Conservation (phyloP, 352 stramenopile species). For the Phytopythium sindhum region DNA sequence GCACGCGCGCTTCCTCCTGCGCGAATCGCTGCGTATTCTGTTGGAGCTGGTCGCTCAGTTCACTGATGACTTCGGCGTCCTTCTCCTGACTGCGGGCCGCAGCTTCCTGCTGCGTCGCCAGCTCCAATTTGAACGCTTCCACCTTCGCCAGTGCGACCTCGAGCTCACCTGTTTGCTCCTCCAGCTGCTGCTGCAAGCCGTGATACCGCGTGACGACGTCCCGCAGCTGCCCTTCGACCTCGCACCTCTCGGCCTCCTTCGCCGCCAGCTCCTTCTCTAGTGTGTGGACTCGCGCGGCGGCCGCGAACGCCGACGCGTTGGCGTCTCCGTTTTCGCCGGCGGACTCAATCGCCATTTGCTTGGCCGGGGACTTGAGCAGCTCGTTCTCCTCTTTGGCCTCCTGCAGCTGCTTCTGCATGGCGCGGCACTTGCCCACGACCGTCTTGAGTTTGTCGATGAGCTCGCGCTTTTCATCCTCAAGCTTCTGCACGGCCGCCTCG, state of each 20-base stretch:
- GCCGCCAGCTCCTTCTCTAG: slow-evolving; percentile 36
- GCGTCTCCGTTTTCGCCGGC: slow-evolving; percentile 1
- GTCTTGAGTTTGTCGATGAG: slow-evolving; percentile 78
- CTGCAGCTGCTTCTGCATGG: slow-evolving; percentile 72
- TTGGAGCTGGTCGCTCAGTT: slow-evolving; percentile 31
- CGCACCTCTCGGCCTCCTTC: slow-evolving; percentile 46
- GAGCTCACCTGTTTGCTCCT: slow-evolving; percentile 48
- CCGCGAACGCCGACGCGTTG: slow-evolving; percentile 11
- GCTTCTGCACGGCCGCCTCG: slow-evolving; percentile 32
- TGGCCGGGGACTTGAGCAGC: slow-evolving; percentile 29
- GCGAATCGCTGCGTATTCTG: slow-evolving; percentile 19
- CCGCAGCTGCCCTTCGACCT: slow-evolving; percentile 43
- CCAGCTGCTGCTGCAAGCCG: slow-evolving; percentile 42
- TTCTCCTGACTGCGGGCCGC: slow-evolving; percentile 15
- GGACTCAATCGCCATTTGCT: slow-evolving; percentile 11
- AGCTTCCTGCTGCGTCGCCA: slow-evolving; percentile 24
- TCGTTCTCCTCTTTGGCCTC: slow-evolving; percentile 60
- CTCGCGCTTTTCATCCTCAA: slow-evolving; percentile 66
- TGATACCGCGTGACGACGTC: slow-evolving; percentile 52
- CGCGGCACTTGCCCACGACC: slow-evolving; percentile 59
- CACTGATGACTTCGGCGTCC: slow-evolving; percentile 24
- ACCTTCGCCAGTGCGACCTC: slow-evolving; percentile 43
- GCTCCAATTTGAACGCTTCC: slow-evolving; percentile 49
- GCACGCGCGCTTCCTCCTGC: slow-evolving; percentile 41
- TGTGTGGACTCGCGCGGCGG: slow-evolving; percentile 15